phyloP scores from a whole-genome alignment of 352 stramenopile species.

The Phytophthora sansomeana region DNA sequence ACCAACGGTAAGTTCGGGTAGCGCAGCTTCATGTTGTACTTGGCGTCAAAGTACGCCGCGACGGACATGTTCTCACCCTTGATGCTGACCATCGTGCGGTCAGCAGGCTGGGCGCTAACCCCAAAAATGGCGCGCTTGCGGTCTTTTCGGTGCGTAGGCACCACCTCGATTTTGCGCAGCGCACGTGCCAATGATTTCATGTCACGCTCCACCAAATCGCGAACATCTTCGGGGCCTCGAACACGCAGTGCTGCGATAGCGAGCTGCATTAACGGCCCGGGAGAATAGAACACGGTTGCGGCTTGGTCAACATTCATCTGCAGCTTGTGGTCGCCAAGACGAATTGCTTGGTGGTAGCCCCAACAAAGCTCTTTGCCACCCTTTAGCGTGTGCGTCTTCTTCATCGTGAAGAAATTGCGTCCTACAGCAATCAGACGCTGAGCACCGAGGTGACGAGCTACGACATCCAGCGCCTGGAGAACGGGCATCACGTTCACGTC shows the following conservation, averaged over 20 bases:
- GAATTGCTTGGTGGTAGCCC: slow-evolving; percentile 77
- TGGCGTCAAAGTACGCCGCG: slow-evolving; percentile 56
- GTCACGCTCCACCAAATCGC: slow-evolving; percentile 45
- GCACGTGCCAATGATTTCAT: slow-evolving; percentile 42
- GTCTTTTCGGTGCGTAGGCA: slow-evolving; percentile 54
- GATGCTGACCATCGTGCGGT: slow-evolving; percentile 54
- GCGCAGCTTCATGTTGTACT: slow-evolving; percentile 61
- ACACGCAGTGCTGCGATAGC: slow-evolving; percentile 46
- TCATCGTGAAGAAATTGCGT: slow-evolving; percentile 77
- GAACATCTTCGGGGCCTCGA: slow-evolving; percentile 40
- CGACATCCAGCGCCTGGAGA: slow-evolving; percentile 73
- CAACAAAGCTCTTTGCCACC: slow-evolving; percentile 73
- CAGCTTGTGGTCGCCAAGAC: slow-evolving; percentile 55
- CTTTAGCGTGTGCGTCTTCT: slow-evolving; percentile 60
- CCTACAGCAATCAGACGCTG: slow-evolving; percentile 65
- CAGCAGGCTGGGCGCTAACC: slow-evolving; percentile 41
- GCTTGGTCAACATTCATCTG: slow-evolving; percentile 77
- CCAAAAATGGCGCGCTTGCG: slow-evolving; percentile 54
- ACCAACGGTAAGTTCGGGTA: slow-evolving; percentile 75
- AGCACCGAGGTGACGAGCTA: slow-evolving; percentile 57
- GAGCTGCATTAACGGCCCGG: slow-evolving; percentile 54
- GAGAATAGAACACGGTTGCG: slow-evolving; percentile 70
- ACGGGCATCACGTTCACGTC: slow-evolving; percentile 62
- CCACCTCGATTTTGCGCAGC: slow-evolving; percentile 58
- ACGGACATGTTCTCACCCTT: slow-evolving; percentile 59